Conservation (phyloP, 257 asterid genomes). For the Gentiana straminea region DNA sequence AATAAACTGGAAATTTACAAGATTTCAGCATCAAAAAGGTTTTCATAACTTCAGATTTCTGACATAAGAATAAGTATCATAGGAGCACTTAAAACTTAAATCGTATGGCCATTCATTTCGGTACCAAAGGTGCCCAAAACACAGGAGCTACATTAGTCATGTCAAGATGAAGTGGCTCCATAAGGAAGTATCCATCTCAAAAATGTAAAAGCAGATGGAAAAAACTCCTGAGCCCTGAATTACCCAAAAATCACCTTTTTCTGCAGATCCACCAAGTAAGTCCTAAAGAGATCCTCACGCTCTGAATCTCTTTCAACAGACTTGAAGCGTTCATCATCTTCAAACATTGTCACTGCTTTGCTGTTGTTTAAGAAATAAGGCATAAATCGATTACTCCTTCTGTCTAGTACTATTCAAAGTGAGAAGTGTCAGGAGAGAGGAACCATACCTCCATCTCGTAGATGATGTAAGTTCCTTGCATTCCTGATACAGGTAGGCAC, state of each 20-base stretch:
- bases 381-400: neutral
- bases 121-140: too few species aligned
- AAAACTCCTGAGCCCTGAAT: neutral
- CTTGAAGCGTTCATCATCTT: slow-evolving; percentile 89
- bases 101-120: too few species aligned
- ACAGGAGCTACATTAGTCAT: too few species aligned
- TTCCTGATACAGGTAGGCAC: slow-evolving; percentile 40
- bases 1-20: neutral
- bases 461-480: slow-evolving; percentile 85
- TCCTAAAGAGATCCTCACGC: slow-evolving; percentile 93
- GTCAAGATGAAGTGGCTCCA: neutral
- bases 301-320: slow-evolving; percentile 88
- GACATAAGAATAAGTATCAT: too few species aligned
- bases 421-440: neutral
- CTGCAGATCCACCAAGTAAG: slow-evolving; percentile 83
- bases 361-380: slow-evolving; percentile 26
- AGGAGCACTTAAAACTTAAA: too few species aligned
- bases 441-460: slow-evolving; percentile 78
- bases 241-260: slow-evolving; percentile 43
- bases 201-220: slow-evolving; percentile 1
- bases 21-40: neutral
- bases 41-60: too few species aligned
- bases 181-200: neutral
- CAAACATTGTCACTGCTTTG: slow-evolving; percentile 86
- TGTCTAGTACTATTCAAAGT: neutral